Conservation (phyloP, 371 early-diverging fungal genomes). For the Mucor plumbeus region DNA sequence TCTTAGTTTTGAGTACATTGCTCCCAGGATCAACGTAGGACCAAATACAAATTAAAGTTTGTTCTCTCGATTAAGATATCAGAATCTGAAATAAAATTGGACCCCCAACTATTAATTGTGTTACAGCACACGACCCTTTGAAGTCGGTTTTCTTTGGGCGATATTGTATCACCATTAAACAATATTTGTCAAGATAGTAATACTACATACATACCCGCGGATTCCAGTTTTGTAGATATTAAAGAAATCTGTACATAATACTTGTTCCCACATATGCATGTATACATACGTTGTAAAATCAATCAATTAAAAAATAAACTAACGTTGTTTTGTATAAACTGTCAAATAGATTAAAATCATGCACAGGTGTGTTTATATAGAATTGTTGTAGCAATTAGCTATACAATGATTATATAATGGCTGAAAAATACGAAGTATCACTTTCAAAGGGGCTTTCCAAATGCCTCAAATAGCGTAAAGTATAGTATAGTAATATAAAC, state of each 20-base stretch:
- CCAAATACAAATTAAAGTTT: background rate
- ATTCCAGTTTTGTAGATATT: background rate
- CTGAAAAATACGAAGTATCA: no score
- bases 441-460: no score
- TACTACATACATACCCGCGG: background rate
- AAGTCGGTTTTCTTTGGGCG: background rate
- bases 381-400: background rate
- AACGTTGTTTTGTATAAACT: background rate
- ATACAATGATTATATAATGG: no score
- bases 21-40: background rate
- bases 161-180: background rate
- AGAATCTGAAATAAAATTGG: background rate
- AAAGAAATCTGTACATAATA: no score
- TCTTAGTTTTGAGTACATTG: no score
- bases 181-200: background rate
- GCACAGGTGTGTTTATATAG: background rate
- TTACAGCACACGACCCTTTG: background rate
- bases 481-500: no score
- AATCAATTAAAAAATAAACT: background rate
- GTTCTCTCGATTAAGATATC: background rate
- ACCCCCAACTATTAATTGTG: background rate
- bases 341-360: background rate
- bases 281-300: no score
- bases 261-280: no score
- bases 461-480: no score